phyloP scores from a whole-genome alignment of 179 eudicot genomes.

The Silene noctiflora region DNA sequence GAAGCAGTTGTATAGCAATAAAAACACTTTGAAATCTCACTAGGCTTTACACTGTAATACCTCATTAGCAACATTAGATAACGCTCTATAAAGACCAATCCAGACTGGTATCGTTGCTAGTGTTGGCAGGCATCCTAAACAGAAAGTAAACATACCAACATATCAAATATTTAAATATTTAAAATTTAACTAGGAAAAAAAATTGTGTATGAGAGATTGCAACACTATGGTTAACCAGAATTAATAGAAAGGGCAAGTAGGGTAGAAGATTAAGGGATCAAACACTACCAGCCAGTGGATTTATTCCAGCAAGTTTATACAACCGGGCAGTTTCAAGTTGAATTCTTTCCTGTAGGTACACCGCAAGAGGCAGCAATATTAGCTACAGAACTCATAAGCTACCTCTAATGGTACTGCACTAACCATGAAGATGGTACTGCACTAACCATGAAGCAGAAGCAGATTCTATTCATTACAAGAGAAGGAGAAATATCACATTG shows the following conservation, averaged over 20 bases:
- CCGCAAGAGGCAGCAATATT: slow-evolving; percentile 17
- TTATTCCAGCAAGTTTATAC: slow-evolving; percentile 86
- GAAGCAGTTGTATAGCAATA: slow-evolving; percentile 1
- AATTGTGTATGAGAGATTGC: neutral
- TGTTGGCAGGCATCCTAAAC: slow-evolving; percentile 87
- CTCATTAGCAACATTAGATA: slow-evolving; percentile 96
- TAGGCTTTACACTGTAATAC: slow-evolving; percentile 32
- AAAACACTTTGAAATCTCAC: neutral
- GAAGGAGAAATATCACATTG: neutral
- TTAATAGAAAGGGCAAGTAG: neutral
- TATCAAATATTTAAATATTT: neutral
- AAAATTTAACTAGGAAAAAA: neutral
- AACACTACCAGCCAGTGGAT: slow-evolving; percentile 79
- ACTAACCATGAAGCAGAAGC: neutral
- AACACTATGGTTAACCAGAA: neutral
- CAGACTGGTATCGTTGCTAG: slow-evolving; percentile 94
- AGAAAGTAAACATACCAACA: slow-evolving; percentile 1
- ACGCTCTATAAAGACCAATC: slow-evolving; percentile 97
- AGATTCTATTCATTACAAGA: neutral
- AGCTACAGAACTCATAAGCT: slow-evolving; percentile 2
- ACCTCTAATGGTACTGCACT: neutral
- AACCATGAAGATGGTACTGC: neutral
- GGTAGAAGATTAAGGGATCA: neutral
- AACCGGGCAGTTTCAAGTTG: slow-evolving; percentile 91
- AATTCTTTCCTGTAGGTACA: slow-evolving; percentile 64